Evolutionary conservation across 805 yeast species (phyloP).

Genomic region (Hanseniaspora mollemarum): DNA sequence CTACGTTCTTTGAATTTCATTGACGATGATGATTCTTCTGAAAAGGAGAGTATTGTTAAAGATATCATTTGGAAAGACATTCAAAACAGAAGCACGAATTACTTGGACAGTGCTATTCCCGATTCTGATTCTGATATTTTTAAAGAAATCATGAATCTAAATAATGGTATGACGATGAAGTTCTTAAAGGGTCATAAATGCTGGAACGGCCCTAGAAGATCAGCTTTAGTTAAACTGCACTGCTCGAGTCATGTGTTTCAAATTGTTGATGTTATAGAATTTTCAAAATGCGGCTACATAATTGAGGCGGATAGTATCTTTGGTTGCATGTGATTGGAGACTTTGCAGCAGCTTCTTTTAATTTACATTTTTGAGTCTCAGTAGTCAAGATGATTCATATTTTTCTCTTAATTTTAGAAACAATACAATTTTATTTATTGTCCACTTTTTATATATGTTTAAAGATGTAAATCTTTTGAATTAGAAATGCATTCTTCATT

Average conservation of each 20-base stretch:
- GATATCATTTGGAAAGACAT: slow-evolving; percentile 9
- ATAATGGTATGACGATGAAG: slow-evolving; percentile 29
- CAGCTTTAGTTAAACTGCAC: slow-evolving; percentile 48
- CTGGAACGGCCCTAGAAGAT: slow-evolving; percentile 88
- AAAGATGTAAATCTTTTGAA: too few relatives aligned
- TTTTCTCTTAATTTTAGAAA: too few relatives aligned
- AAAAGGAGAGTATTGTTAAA: not conserved
- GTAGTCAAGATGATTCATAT: not conserved
- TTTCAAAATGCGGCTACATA: slow-evolving; percentile 73
- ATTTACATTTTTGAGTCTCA: not conserved
- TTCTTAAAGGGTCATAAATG: slow-evolving; percentile 65
- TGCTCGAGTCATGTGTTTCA: slow-evolving; percentile 55
- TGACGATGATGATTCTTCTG: not conserved
- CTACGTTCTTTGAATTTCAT: not conserved
- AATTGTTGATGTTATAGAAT: slow-evolving; percentile 56
- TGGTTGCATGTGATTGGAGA: slow-evolving; percentile 29
- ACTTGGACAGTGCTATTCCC: slow-evolving; percentile 7
- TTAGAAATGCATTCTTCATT: too few relatives aligned
- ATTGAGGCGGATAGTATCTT: slow-evolving; percentile 37
- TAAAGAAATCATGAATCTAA: slow-evolving; percentile 22
- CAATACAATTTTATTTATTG: too few relatives aligned
- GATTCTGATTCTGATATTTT: slow-evolving; percentile 19
- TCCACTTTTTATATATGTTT: too few relatives aligned
- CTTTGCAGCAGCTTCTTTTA: not conserved
- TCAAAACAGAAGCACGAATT: not conserved